Evolutionary conservation across 768 basidiomycete species (phyloP).

Genomic region (Psilocybe cubensis): DNA sequence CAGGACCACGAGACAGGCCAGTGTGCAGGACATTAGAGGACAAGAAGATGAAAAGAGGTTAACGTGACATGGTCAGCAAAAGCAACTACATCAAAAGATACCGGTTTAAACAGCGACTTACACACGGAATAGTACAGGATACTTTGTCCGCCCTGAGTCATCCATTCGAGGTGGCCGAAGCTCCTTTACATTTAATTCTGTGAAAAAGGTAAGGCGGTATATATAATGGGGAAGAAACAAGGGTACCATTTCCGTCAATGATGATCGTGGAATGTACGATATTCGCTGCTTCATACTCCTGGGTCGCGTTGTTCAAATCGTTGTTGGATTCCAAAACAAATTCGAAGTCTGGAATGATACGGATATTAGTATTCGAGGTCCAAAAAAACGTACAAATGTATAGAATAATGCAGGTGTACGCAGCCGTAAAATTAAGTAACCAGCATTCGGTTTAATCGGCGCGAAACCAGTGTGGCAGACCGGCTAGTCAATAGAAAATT

Average conservation of each 20-base stretch:
- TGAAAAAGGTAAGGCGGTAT: slow-evolving; percentile 2
- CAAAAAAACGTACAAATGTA: background rate
- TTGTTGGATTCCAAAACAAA: slow-evolving; percentile 76
- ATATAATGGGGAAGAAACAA: background rate
- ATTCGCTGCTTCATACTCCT: slow-evolving; percentile 72
- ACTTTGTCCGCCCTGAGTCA: slow-evolving; percentile 92
- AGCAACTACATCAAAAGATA: background rate
- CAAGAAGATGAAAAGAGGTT: background rate
- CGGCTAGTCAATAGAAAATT: background rate
- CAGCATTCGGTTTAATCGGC: background rate
- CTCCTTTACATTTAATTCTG: slow-evolving; percentile 90
- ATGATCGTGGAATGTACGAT: slow-evolving; percentile 72
- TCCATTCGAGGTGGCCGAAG: slow-evolving; percentile 93
- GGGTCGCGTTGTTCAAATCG: slow-evolving; percentile 61
- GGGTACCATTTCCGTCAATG: slow-evolving; percentile 80
- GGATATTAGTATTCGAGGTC: background rate
- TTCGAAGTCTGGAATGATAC: slow-evolving; percentile 53
- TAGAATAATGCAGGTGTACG: background rate
- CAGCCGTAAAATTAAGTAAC: background rate
- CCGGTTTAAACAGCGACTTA: slow-evolving; percentile 35
- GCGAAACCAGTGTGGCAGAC: slow-evolving; percentile 4
- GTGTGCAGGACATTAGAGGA: background rate
- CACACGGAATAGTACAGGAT: slow-evolving; percentile 92
- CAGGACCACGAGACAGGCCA: background rate
- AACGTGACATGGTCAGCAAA: background rate